These are phyloP conservation scores for Suillus luteus DNA, from an alignment of 768 basidiomycete species.

Conservation along the genomic window DNA sequence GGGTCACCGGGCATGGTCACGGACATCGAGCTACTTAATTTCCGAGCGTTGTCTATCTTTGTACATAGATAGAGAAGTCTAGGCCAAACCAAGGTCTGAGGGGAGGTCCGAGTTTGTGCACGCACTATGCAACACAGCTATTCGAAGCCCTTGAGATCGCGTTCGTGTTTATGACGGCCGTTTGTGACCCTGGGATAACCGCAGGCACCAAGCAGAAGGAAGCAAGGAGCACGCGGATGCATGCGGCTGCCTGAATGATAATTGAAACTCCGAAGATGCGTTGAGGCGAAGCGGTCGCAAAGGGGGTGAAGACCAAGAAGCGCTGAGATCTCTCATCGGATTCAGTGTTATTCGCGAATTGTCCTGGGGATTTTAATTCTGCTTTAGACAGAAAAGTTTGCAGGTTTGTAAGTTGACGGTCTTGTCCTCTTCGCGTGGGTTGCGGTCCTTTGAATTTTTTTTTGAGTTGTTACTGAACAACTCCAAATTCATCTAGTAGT, in stretches of 20 bases:
- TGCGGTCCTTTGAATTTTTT: not conserved
- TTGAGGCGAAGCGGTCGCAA: conserved; percentile 7
- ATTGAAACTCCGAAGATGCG: conserved; percentile 17
- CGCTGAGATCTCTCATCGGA: conserved; percentile 16
- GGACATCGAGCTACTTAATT: not conserved
- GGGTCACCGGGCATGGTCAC: no score
- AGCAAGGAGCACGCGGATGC: conserved; percentile 5
- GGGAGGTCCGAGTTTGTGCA: not conserved
- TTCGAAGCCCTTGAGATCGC: not conserved
- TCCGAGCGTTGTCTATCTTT: not conserved
- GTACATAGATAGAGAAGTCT: not conserved
- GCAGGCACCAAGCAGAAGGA: conserved; percentile 1
- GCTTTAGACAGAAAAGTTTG: conserved; percentile 14
- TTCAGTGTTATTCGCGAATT: conserved; percentile 8
- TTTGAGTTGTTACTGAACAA: not conserved
- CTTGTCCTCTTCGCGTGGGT: conserved; percentile 14
- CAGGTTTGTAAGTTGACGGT: conserved; percentile 12
- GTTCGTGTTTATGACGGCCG: conserved; percentile 7
- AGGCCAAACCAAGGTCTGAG: not conserved
- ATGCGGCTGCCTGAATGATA: conserved; percentile 9
- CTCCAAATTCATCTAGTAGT: conserved; percentile 1
- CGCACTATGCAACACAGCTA: not conserved
- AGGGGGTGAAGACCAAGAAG: conserved; percentile 9
- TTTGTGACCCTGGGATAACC: not conserved
- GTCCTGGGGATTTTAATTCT: conserved; percentile 10